Evolutionary conservation across 2,329 filamentous ascomycete species (phyloP).

Genomic region (Helotiales sp.): DNA sequence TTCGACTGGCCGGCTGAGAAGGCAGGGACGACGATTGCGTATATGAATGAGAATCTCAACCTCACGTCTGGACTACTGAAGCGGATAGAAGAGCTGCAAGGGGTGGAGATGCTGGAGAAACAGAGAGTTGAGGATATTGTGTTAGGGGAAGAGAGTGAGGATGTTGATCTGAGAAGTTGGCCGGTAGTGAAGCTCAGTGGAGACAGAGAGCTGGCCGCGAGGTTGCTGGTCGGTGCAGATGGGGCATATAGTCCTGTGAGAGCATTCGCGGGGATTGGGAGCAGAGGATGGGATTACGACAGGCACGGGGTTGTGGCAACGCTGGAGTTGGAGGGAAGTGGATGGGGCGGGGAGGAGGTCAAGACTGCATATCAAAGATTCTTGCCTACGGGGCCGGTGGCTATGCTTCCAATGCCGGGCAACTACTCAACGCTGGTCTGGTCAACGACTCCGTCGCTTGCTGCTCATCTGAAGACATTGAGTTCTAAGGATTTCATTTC

Average conservation of each 20-base stretch:
- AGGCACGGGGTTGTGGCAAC: constrained; percentile 91
- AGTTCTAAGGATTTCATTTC: constrained; percentile 72
- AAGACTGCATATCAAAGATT: constrained; percentile 95
- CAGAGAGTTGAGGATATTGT: constrained; percentile 78
- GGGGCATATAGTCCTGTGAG: constrained; percentile 94
- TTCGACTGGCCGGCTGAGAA: constrained; percentile 74
- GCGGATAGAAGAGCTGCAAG: constrained; percentile 68
- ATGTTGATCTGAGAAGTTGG: constrained; percentile 81
- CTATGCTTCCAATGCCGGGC: constrained; percentile 85
- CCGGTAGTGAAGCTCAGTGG: constrained; percentile 75
- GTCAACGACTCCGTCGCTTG: constrained; percentile 84
- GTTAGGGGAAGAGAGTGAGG: constrained; percentile 67
- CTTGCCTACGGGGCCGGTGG: constrained; percentile 86
- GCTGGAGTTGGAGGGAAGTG: constrained; percentile 66
- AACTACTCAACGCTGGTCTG: constrained; percentile 86
- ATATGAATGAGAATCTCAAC: constrained; percentile 96
- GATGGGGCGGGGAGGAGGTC: constrained; percentile 51
- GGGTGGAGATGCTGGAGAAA: constrained; percentile 71
- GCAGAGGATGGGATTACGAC: constrained; percentile 89
- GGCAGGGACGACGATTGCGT: constrained; percentile 72
- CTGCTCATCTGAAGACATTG: constrained; percentile 76
- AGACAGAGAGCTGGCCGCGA: constrained; percentile 67
- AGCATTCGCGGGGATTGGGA: constrained; percentile 81
- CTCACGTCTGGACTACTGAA: constrained; percentile 76
- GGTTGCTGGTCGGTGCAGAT: constrained; percentile 88